Base-by-base conservation (phyloP, 768 basidiomycete genomes). In the Gloeopeniophorella convolvens region DNA sequence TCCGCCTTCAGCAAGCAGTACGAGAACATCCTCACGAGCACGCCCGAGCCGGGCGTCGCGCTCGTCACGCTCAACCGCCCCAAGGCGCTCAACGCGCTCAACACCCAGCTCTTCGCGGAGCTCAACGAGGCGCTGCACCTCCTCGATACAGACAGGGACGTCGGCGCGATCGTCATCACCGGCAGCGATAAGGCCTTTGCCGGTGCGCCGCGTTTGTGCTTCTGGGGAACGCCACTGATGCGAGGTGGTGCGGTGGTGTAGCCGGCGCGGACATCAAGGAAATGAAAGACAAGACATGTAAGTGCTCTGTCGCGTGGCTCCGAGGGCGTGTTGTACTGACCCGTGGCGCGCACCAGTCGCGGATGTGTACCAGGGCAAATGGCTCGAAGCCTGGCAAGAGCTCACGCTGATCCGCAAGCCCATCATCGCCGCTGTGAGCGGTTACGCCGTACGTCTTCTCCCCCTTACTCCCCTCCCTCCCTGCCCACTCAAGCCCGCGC, bases 221-320 rank as follows among this genome's bases (percentile, higher is more conserved):
- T n/a, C n/a, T n/a, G n/a, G n/a, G n/a, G n/a, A n/a, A 11, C 20
- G 9, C 27, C 15, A 21, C 8, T 15, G 35, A 9, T 13, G 30
- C 4, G 31, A 23, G 26, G 5, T 11, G 2, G 35, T 36, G 27
- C 21, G 31, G 16, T 15, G 20, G 30, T 30, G 36, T 58, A 92
- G 93, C 93, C 60, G 93, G 95, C 3, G 95, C 95, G 18, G 95
- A 99, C 68, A 97, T 99, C 70, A 97, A 96, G 71, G 93, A 98
- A 70, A 98, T 98, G 95, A 93, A 92, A 68, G 89, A 94, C 70
- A 93, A 93, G 69, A 72, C 82, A 51, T 96, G 91, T 92, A 61
- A 63, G 80, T 68, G 4, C 23, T 26, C 15, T 34, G 3, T 9
- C 13, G 5, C 16, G 4, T n/a, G 8, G 4, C n/a, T 18, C 5